Evolutionary conservation across 169 alveolate genomes (phyloP).

Genomic region (Plasmodium blacklocki): DNA sequence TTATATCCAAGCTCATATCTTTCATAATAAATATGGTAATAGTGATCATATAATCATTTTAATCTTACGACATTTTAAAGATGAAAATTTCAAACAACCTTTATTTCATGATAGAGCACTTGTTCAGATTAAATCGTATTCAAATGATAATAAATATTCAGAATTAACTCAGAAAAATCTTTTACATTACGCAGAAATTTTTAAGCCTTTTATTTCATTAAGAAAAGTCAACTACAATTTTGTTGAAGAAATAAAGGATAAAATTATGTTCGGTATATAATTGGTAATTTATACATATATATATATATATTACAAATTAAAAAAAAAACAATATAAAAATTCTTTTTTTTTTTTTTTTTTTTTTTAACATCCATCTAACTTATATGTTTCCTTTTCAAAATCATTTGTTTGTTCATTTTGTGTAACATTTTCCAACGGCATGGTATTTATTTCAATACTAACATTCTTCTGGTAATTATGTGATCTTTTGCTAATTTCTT

Average conservation of each 20-base stretch:
- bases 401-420: not conserved
- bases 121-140: slow-evolving; percentile 67
- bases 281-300: not conserved
- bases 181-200: slow-evolving; percentile 63
- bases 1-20: slow-evolving; percentile 74
- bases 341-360: not conserved
- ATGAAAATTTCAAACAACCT: slow-evolving; percentile 40
- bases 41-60: slow-evolving; percentile 78
- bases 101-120: slow-evolving; percentile 58
- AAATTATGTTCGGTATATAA: not conserved
- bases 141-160: slow-evolving; percentile 46
- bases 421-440: slow-evolving; percentile 3
- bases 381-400: not conserved
- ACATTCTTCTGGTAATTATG: not conserved
- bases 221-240: slow-evolving; percentile 47
- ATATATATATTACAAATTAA: not conserved
- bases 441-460: slow-evolving; percentile 55
- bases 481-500: not conserved
- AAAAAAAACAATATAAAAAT: too few species aligned
- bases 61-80: slow-evolving; percentile 80
- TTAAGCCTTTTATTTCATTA: slow-evolving; percentile 54
- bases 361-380: not conserved
- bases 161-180: slow-evolving; percentile 67
- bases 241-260: slow-evolving; percentile 57
- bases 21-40: slow-evolving; percentile 82